These are phyloP conservation scores for Leersia perrieri DNA, from an alignment of 176 grass and related monocot genomes.

Conservation along the genomic window DNA sequence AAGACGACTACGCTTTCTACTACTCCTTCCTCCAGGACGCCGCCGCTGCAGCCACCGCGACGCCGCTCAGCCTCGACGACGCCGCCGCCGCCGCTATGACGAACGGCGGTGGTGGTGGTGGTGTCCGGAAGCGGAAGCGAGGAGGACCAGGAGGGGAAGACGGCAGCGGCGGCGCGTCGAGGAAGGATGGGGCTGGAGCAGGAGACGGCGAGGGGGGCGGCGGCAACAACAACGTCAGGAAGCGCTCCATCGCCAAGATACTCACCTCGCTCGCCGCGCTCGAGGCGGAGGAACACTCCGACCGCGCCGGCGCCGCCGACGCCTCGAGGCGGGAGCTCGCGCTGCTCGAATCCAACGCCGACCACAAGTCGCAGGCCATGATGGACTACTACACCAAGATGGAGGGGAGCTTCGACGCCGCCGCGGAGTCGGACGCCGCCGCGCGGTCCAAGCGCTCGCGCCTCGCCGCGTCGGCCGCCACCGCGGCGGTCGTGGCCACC, in stretches of 20 bases:
- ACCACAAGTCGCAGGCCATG: constrained; percentile 60
- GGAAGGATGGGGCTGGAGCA: neutral
- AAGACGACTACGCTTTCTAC: constrained; percentile 82
- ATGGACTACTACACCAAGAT: constrained; percentile 71
- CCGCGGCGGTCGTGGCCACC: neutral
- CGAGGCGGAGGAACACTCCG: constrained; percentile 70
- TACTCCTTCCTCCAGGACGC: constrained; percentile 68
- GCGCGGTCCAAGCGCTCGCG: constrained; percentile 43
- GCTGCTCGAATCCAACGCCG: constrained; percentile 67
- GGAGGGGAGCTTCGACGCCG: constrained; percentile 59
- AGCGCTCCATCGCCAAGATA: constrained; percentile 71
- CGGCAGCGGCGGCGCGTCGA: neutral
- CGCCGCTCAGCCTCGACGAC: constrained; percentile 8
- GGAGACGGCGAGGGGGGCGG: neutral
- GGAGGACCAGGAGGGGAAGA: neutral
- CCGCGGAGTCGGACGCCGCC: constrained; percentile 44
- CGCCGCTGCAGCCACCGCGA: neutral
- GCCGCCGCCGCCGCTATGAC: constrained; percentile 46
- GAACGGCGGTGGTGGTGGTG: too few relatives aligned
- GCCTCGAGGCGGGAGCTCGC: constrained; percentile 56
- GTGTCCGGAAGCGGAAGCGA: constrained; percentile 32
- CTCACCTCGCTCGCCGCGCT: constrained; percentile 65
- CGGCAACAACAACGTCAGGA: constrained; percentile 54
- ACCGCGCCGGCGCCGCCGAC: constrained; percentile 41
- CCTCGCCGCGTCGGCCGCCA: constrained; percentile 29